Conservation (phyloP, 345 rosid genomes). For the Dovyalis caffra region DNA sequence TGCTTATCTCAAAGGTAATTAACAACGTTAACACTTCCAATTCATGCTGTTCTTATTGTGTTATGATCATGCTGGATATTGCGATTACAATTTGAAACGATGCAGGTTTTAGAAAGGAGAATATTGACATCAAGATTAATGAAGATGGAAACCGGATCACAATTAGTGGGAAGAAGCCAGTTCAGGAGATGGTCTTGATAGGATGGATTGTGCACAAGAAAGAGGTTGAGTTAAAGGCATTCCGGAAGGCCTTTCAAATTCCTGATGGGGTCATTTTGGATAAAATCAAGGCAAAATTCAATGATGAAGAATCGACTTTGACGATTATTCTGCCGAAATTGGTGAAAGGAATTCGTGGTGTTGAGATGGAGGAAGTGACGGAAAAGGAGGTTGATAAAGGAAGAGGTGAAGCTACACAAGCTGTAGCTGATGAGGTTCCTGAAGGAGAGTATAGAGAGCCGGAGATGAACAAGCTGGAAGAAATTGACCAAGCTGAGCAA, state of each 20-base stretch:
- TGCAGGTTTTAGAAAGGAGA: slow-evolving; percentile 67
- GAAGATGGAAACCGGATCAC: slow-evolving; percentile 56
- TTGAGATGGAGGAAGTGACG: slow-evolving; percentile 51
- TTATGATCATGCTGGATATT: neutral
- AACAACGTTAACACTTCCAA: neutral
- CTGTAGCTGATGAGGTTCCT: slow-evolving; percentile 13
- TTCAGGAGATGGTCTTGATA: slow-evolving; percentile 61
- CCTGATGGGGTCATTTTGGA: slow-evolving; percentile 60
- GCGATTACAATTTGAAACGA: neutral
- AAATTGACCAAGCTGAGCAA: slow-evolving; percentile 16
- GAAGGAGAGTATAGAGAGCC: slow-evolving; percentile 5
- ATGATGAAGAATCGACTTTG: slow-evolving; percentile 47
- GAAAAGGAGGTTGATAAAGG: slow-evolving; percentile 20
- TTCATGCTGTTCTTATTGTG: neutral
- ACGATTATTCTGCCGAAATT: slow-evolving; percentile 65
- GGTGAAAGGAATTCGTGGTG: slow-evolving; percentile 51
- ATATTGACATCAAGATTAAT: slow-evolving; percentile 62
- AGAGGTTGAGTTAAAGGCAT: slow-evolving; percentile 54
- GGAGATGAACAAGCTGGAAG: slow-evolving; percentile 6
- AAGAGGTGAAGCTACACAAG: slow-evolving; percentile 7
- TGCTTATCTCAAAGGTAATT: slow-evolving; percentile 65
- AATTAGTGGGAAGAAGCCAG: slow-evolving; percentile 56
- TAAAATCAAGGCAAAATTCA: slow-evolving; percentile 62
- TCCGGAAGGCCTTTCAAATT: slow-evolving; percentile 55
- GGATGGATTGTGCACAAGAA: slow-evolving; percentile 63